These are phyloP conservation scores for Madurella fahalii DNA, from an alignment of 2,329 filamentous ascomycete genomes.

Conservation along the genomic window DNA sequence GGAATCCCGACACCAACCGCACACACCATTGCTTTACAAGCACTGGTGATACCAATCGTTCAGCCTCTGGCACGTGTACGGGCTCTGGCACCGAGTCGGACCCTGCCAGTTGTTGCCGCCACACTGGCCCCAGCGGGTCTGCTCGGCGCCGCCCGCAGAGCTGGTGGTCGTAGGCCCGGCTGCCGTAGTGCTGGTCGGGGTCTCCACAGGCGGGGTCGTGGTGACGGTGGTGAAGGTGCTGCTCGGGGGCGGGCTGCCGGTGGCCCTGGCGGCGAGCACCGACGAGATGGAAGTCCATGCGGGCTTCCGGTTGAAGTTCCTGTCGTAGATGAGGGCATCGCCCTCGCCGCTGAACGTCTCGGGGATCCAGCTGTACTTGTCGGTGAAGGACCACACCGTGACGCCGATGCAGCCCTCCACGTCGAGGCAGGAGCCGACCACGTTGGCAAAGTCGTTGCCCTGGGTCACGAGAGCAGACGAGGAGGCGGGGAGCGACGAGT, in stretches of 20 bases:
- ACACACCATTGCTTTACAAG: constrained; percentile 16
- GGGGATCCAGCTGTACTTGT: constrained; percentile 41
- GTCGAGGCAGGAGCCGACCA: constrained; percentile 35
- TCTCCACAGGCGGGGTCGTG: background rate
- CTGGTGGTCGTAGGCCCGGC: constrained; percentile 8
- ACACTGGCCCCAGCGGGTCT: constrained; percentile 30
- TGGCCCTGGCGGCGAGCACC: constrained; percentile 33
- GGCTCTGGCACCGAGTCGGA: constrained; percentile 29
- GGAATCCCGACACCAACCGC: too few species aligned
- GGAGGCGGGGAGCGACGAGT: constrained; percentile 36
- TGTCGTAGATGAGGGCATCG: constrained; percentile 37
- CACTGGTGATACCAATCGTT: constrained; percentile 33
- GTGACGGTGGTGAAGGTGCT: constrained; percentile 10
- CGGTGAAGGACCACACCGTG: constrained; percentile 41
- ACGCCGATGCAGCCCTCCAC: constrained; percentile 38
- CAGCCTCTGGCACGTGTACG: constrained; percentile 27
- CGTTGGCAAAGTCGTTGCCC: constrained; percentile 41
- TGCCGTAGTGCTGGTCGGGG: background rate
- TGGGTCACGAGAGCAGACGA: constrained; percentile 41
- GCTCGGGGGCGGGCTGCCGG: constrained; percentile 22
- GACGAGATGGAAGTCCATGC: constrained; percentile 36
- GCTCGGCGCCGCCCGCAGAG: constrained; percentile 9
- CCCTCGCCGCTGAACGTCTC: constrained; percentile 35
- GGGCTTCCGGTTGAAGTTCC: constrained; percentile 36
- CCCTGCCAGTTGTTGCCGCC: constrained; percentile 28